phyloP scores from a whole-genome alignment of 2,329 filamentous ascomycete genomes.

The Coniosporium tulheliwenetii region DNA sequence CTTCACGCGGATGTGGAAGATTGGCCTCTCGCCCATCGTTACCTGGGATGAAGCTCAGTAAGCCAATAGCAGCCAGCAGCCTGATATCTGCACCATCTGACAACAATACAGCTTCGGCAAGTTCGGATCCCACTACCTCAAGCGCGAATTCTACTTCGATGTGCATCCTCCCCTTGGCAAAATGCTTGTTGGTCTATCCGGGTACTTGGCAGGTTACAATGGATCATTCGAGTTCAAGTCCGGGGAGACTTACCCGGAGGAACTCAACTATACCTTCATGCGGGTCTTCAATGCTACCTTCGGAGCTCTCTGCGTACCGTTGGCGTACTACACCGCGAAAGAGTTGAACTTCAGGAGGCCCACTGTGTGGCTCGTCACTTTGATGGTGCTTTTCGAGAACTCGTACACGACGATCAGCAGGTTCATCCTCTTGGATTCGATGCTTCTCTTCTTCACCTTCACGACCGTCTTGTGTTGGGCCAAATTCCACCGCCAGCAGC shows the following conservation, averaged over 20 bases:
- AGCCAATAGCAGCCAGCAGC: conserved; percentile 12
- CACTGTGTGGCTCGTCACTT: conserved; percentile 83
- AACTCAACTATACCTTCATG: conserved; percentile 97
- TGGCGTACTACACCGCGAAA: conserved; percentile 89
- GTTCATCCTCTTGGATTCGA: conserved; percentile 95
- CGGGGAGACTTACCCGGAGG: conserved; percentile 82
- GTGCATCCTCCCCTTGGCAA: conserved; percentile 93
- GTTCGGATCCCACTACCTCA: conserved; percentile 97
- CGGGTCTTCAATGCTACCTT: conserved; percentile 93
- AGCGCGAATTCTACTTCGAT: conserved; percentile 99
- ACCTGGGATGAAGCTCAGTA: conserved; percentile 68
- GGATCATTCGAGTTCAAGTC: conserved; percentile 99
- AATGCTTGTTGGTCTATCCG: conserved; percentile 93
- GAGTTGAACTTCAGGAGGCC: conserved; percentile 76
- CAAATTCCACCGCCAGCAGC: conserved; percentile 81
- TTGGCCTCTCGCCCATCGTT: conserved; percentile 53
- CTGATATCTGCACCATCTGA: conserved; percentile 9
- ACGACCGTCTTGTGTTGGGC: conserved; percentile 95
- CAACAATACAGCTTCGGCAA: conserved; percentile 58
- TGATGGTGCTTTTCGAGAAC: conserved; percentile 98
- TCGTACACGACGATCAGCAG: conserved; percentile 98
- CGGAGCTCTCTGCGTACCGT: conserved; percentile 77
- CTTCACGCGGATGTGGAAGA: conserved; percentile 53
- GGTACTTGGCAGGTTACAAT: conserved; percentile 94
- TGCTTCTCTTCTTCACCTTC: conserved; percentile 98